Evolutionary conservation across 1,139 yeast species (phyloP), one percentile per base, ranked within the genome.

Genomic region (Suhomyces coccinellae): DNA sequence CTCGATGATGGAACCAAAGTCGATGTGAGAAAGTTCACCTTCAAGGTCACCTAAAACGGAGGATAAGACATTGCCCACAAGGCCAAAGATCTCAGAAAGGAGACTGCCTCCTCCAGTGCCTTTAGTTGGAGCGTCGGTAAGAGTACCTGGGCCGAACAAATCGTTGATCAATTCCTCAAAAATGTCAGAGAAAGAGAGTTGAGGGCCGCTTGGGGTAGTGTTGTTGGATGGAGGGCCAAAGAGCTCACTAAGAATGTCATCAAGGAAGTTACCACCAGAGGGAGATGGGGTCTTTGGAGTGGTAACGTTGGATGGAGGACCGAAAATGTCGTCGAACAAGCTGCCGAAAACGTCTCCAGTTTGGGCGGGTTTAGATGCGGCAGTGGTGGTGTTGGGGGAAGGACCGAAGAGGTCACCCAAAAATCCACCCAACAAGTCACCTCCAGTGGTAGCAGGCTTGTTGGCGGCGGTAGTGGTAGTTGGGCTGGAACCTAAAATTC

Each of bases 71-170:
- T 49, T 46, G n/a, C 52, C 52, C 6, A 47, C 48, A 36, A 53
- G 52, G 37, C 50, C 54, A 37, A 65, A 53, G 40, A 62, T 50
- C 44, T 58, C 62, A 41, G 53, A 58, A 36, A 62, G 51, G 26
- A 63, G 44, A 27, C 60, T 52, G 12, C 57, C 53, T 4, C 50
- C 43, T 10, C 46, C 17, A 26, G 46, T 44, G 26, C 43, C 38
- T 9, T 20, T 7, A 16, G 50, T 24, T 9, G 58, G 43, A 15
- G 52, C 31, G 17, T 55, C 33, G 4, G 60, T 34, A 15, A 51
- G 46, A 17, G 47, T 33, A 14, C 44, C 32, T 5, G 52, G 45
- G 5, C 54, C 54, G 32, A 53, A 53, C 36, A 53, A 47, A 30
- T 44, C 49, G 32, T 31, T 39, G 43, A 56, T 44, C 32, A 33